phyloP scores from a whole-genome alignment of 768 basidiomycete species.

The Kwoniella sp. region DNA sequence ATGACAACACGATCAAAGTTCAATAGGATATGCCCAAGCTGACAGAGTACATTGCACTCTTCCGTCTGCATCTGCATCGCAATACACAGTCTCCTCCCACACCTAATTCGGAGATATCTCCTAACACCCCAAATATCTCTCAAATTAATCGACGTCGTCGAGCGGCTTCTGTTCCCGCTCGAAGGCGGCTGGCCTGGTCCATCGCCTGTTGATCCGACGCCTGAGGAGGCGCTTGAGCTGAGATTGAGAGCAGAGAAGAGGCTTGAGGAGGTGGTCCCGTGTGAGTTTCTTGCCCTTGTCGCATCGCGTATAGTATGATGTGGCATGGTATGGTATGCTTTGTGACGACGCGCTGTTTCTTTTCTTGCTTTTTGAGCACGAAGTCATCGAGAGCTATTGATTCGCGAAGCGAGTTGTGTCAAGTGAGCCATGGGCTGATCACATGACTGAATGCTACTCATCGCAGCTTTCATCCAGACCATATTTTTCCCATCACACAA shows the following conservation, averaged over 20 bases:
- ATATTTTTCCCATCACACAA: no score
- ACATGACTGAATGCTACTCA: no score
- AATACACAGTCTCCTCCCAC: slow-evolving; percentile 70
- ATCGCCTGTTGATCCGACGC: slow-evolving; percentile 70
- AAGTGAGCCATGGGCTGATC: no score
- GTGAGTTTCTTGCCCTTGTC: no score
- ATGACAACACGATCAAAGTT: no score
- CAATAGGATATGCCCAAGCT: no score
- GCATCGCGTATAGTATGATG: no score
- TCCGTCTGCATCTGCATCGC: not conserved
- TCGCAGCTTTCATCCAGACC: not conserved
- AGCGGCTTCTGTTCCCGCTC: slow-evolving; percentile 74
- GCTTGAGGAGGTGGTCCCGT: slow-evolving; percentile 59
- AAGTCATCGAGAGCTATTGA: no score
- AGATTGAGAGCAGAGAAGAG: slow-evolving; percentile 58
- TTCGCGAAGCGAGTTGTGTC: no score
- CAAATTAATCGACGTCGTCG: slow-evolving; percentile 62
- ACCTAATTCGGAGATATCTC: slow-evolving; percentile 65
- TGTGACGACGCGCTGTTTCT: no score
- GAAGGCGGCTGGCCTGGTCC: slow-evolving; percentile 73
- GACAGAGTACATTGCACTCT: no score
- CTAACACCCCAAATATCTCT: slow-evolving; percentile 63
- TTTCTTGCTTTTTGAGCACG: no score
- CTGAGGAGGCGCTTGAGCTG: slow-evolving; percentile 71
- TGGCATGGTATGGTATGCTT: slow-evolving; percentile 2